These are phyloP conservation scores for Russula foetens DNA, from an alignment of 768 basidiomycete species.

Conservation along the genomic window DNA sequence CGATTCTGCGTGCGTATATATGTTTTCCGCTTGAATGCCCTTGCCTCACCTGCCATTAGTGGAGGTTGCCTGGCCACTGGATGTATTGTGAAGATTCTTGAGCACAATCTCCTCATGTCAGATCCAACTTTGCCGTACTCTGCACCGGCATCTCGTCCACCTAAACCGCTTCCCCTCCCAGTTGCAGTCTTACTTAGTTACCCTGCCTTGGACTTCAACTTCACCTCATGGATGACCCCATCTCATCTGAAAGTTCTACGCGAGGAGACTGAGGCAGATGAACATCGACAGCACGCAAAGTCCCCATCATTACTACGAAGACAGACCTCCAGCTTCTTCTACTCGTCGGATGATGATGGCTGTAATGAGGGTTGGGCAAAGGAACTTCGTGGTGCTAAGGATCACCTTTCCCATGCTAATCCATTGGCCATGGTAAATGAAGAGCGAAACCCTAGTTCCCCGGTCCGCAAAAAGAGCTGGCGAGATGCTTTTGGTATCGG, in stretches of 20 bases:
- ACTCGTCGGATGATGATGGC: constrained; percentile 66
- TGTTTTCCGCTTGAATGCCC: constrained; percentile 1
- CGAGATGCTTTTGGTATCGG: constrained; percentile 25
- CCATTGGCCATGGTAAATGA: constrained; percentile 90
- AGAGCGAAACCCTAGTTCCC: constrained; percentile 19
- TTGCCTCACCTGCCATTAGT: constrained; percentile 33
- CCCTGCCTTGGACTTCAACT: constrained; percentile 93
- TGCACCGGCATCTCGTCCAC: constrained; percentile 18
- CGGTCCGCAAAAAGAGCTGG: constrained; percentile 28
- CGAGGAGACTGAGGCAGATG: constrained; percentile 41
- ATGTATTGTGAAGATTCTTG: constrained; percentile 78
- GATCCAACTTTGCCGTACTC: constrained; percentile 13
- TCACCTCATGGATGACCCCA: constrained; percentile 93
- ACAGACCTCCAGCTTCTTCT: constrained; percentile 75
- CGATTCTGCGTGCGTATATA: constrained; percentile 85
- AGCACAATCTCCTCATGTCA: constrained; percentile 37
- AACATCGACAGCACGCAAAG: constrained; percentile 13
- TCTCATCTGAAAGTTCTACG: constrained; percentile 76
- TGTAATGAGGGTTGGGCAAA: constrained; percentile 23
- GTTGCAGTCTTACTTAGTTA: constrained; percentile 83
- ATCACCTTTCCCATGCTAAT: constrained; percentile 82
- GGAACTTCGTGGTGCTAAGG: constrained; percentile 26
- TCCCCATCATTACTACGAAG: constrained; percentile 14
- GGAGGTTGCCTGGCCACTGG: constrained; percentile 85
- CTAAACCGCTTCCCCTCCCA: constrained; percentile 55